These are phyloP conservation scores for Huiozyma naganishii DNA, from an alignment of 805 yeast genomes.

Conservation along the genomic window DNA sequence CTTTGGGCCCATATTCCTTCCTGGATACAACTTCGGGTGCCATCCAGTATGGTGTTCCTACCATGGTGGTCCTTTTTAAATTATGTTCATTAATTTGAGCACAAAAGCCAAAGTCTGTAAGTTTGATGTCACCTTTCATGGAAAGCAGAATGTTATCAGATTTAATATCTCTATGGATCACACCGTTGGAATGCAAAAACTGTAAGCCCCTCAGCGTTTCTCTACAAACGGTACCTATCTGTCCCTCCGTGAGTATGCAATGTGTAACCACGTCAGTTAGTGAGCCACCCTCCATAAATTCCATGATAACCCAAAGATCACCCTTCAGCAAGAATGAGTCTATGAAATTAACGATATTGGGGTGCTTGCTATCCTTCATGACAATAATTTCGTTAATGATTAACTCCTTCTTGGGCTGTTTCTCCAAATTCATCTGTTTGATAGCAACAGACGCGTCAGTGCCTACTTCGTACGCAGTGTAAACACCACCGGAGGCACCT, in stretches of 20 bases:
- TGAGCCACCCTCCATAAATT: conserved; percentile 97
- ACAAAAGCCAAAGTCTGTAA: conserved; percentile 95
- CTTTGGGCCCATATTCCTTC: conserved; percentile 92
- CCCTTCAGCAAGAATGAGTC: conserved; percentile 71
- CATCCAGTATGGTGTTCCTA: conserved; percentile 99
- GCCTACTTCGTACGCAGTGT: conserved; percentile 63
- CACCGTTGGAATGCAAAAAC: conserved; percentile 84
- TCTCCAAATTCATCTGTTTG: conserved; percentile 89
- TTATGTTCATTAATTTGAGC: conserved; percentile 80
- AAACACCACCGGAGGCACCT: conserved; percentile 97
- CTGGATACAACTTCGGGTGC: conserved; percentile 97
- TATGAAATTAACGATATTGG: conserved; percentile 86
- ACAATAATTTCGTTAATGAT: conserved; percentile 92
- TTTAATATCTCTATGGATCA: conserved; percentile 92
- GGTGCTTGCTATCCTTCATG: conserved; percentile 85
- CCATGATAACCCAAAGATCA: conserved; percentile 96
- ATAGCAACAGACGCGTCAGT: conserved; percentile 68
- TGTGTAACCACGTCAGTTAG: conserved; percentile 92
- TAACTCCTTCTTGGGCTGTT: conserved; percentile 90
- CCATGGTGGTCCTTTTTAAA: conserved; percentile 92
- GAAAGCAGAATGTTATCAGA: conserved; percentile 85
- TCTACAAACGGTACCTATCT: conserved; percentile 88
- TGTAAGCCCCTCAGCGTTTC: conserved; percentile 82
- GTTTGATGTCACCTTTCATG: conserved; percentile 76
- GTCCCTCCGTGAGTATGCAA: conserved; percentile 80